These are phyloP conservation scores for Exophiala phaeomuriformis DNA, from an alignment of 2,329 filamentous ascomycete species.

Conservation along the genomic window DNA sequence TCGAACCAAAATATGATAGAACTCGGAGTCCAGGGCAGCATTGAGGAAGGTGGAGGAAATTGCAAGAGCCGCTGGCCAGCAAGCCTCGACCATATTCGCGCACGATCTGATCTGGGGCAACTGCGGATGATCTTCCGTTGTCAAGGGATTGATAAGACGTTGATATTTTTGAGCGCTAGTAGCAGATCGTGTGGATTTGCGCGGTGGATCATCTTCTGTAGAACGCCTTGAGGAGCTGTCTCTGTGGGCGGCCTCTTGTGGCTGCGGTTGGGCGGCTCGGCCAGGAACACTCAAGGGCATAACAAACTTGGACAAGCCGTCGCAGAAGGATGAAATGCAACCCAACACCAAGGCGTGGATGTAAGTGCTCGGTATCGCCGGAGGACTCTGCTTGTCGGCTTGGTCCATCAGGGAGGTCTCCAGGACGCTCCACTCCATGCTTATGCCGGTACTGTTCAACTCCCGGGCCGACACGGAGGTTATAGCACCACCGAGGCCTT, in stretches of 20 bases:
- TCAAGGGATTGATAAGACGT: constrained; percentile 75
- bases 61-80: constrained; percentile 91
- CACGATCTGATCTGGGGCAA: constrained; percentile 66
- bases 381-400: constrained; percentile 82
- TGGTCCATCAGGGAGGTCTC: constrained; percentile 86
- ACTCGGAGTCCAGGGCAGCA: constrained; percentile 83
- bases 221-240: constrained; percentile 26
- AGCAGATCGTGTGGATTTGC: constrained; percentile 4
- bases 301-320: constrained; percentile 87
- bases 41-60: constrained; percentile 94
- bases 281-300: constrained; percentile 85
- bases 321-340: constrained; percentile 83
- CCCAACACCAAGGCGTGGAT: constrained; percentile 82
- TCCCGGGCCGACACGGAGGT: constrained; percentile 62
- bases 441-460: constrained; percentile 66
- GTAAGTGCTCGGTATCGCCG: constrained; percentile 81
- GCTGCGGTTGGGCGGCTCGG: constrained; percentile 21
- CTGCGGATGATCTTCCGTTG: constrained; percentile 64
- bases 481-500: constrained; percentile 81
- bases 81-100: constrained; percentile 76
- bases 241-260: constrained; percentile 13
- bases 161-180: constrained; percentile 51
- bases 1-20: constrained; percentile 84
- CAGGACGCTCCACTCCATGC: constrained; percentile 82
- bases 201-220: constrained; percentile 11